Evolutionary conservation across 2,329 filamentous ascomycete species (phyloP).

Genomic region (Fusarium sambucinum): DNA sequence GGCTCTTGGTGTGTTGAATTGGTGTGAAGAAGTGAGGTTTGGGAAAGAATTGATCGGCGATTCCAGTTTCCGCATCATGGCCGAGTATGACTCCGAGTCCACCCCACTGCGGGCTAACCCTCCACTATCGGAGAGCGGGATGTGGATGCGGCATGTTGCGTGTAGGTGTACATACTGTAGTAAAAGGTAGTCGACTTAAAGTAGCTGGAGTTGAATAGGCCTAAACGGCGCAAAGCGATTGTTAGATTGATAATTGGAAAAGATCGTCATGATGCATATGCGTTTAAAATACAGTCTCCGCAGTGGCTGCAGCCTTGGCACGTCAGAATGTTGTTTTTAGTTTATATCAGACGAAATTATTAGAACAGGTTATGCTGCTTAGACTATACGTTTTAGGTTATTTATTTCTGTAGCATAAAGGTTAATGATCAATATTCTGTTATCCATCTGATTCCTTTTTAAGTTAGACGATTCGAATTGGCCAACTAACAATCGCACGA

Average conservation of each 20-base stretch:
- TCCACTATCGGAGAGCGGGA: constrained; percentile 38
- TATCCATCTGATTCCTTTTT: too few relatives aligned
- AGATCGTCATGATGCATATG: constrained; percentile 18
- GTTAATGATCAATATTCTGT: too few relatives aligned
- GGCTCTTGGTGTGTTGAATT: constrained; percentile 3
- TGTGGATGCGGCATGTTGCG: constrained; percentile 4
- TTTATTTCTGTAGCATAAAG: too few relatives aligned
- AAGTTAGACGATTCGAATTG: too few relatives aligned
- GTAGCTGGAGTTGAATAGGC: neutral
- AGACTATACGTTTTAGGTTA: too few relatives aligned
- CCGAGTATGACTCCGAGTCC: constrained; percentile 39
- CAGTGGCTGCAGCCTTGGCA: constrained; percentile 22
- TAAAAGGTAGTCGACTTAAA: neutral
- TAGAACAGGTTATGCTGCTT: too few relatives aligned
- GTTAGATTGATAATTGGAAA: neutral
- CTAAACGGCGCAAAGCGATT: neutral
- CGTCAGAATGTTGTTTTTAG: too few relatives aligned
- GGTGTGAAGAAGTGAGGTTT: neutral
- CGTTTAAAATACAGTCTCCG: constrained; percentile 26
- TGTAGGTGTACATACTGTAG: neutral
- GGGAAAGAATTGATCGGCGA: constrained; percentile 19
- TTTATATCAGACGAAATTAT: too few relatives aligned
- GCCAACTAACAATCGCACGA: too few relatives aligned
- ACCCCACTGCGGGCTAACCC: constrained; percentile 49
- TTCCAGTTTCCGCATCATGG: constrained; percentile 11